These are phyloP conservation scores for Cronartium quercuum DNA, from an alignment of 1,284 basidiomycete genomes.

Conservation along the genomic window DNA sequence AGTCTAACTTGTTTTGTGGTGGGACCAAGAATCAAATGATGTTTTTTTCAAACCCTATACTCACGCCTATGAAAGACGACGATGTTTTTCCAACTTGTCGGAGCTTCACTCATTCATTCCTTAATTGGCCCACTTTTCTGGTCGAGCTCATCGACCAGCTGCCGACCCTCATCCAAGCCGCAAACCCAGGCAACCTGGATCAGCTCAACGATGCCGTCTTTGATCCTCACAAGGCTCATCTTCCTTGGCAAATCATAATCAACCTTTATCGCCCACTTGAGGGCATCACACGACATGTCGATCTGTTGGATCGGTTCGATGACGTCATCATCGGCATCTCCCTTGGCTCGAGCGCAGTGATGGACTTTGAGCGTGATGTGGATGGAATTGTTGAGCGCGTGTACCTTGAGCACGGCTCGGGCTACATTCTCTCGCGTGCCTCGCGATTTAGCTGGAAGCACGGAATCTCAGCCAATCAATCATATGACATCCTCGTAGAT, in stretches of 20 bases:
- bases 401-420: slow-evolving; percentile 59
- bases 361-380: slow-evolving; percentile 58
- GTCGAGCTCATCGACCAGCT: slow-evolving; percentile 56
- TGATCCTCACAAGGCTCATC: slow-evolving; percentile 47
- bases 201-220: slow-evolving; percentile 57
- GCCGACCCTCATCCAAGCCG: slow-evolving; percentile 53
- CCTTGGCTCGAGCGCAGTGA: slow-evolving; percentile 64
- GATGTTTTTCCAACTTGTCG: background rate
- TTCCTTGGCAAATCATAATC: slow-evolving; percentile 67
- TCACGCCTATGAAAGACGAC: slow-evolving; percentile 46
- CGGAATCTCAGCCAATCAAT: slow-evolving; percentile 59
- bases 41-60: slow-evolving; percentile 57
- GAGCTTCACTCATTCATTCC: slow-evolving; percentile 9
- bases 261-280: slow-evolving; percentile 72
- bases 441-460: slow-evolving; percentile 67
- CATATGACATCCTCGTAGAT: slow-evolving; percentile 49
- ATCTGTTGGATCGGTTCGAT: slow-evolving; percentile 65
- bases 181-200: slow-evolving; percentile 50
- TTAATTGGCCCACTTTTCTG: slow-evolving; percentile 54
- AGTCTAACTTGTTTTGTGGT: slow-evolving; percentile 1
- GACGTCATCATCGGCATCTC: slow-evolving; percentile 75
- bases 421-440: slow-evolving; percentile 64
- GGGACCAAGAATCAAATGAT: slow-evolving; percentile 62
- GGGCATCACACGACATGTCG: slow-evolving; percentile 71
- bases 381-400: slow-evolving; percentile 12